Evolutionary conservation across 768 basidiomycete genomes (phyloP), one percentile per base, ranked within the genome.

Genomic region (Galerina marginata): DNA sequence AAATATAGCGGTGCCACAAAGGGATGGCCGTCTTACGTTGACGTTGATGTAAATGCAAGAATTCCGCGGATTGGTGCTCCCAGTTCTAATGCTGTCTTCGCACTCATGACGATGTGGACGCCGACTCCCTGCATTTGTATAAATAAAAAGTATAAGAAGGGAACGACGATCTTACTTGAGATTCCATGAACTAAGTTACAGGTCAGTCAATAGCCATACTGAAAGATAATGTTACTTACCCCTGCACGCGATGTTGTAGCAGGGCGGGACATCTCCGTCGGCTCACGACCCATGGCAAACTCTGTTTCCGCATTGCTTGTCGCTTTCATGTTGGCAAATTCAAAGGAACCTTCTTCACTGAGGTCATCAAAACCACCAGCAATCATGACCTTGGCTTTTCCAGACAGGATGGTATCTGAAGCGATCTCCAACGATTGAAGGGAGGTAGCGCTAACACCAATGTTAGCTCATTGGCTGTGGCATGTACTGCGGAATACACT

Each of bases 321-420:
- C 1, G 97, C 97, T 77, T 98, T 97, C 97, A 99, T 99, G 81
- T 99, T 98, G 51, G 95, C 97, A 76, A 99, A 99, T 75, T 99
- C 96, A 74, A 89, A 98, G 7, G 96, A 98, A 15, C 96, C 97
- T 77, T 99, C 97, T 75, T 99, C 97, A 64, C 91, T 92, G 73
- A 99, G 86, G 73, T 99, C 97, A 70, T 99, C 97, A 79, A 96
- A 98, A 59, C 97, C 97, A 73, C 97, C 97, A 38, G 96, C 92
- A 61, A 99, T 89, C 97, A 99, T 99, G 71, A 99, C 89, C 79
- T 99, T 99, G 37, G 97, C 97, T 75, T 99, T 99, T 62, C 96
- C 93, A 6, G 92, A 91, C 38, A 96, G 74, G 64, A 99, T 90
- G 0, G 93, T 92, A 69, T 99, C 97, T 65, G 92, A 91, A n/a